phyloP scores from a whole-genome alignment of 108 stramenopile species.

The Cyclotella baltica region DNA sequence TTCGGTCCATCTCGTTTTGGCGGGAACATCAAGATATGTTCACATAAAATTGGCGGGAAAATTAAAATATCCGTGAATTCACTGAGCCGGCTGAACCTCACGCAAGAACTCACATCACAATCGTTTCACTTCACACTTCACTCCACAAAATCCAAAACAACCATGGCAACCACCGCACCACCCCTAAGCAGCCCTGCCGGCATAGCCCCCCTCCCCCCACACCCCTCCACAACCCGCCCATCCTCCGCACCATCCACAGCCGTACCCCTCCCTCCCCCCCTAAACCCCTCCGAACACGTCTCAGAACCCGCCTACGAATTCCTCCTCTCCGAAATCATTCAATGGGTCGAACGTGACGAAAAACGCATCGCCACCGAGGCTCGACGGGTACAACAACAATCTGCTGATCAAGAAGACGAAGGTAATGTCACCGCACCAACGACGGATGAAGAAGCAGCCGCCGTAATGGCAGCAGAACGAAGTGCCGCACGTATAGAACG shows the following conservation, averaged over 20 bases:
- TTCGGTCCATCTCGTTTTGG: no score
- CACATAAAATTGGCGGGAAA: neutral
- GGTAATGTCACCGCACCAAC: neutral
- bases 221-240: constrained; percentile 10
- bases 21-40: no score
- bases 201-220: constrained; percentile 18
- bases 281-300: constrained; percentile 54
- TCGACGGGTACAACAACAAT: constrained; percentile 6
- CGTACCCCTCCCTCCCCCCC: constrained; percentile 7
- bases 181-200: constrained; percentile 17
- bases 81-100: no score
- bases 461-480: constrained; percentile 71
- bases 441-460: constrained; percentile 26
- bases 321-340: constrained; percentile 73
- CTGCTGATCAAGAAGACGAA: neutral
- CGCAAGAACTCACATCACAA: neutral
- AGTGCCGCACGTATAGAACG: constrained; percentile 88
- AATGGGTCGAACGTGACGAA: constrained; percentile 74
- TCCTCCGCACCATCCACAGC: constrained; percentile 24
- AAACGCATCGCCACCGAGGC: constrained; percentile 45
- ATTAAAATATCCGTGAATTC: neutral
- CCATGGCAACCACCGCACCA: constrained; percentile 26
- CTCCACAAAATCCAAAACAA: neutral
- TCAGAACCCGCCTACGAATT: constrained; percentile 83
- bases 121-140: neutral